phyloP scores from a whole-genome alignment of 306 rosid genomes.

The Inga leiocalycina region DNA sequence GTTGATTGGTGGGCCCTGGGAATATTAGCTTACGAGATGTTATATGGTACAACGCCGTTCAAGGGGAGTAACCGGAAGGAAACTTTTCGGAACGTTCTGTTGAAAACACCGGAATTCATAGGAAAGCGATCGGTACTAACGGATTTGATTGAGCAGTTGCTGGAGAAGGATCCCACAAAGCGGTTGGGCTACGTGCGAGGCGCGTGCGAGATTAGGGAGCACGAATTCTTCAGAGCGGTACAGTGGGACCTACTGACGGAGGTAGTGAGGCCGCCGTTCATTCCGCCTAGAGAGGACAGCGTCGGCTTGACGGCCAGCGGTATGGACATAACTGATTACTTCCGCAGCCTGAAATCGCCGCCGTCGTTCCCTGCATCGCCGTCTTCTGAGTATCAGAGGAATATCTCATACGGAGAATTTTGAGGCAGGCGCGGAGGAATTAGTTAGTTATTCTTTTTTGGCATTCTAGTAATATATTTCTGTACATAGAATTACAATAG shows the following conservation, averaged over 20 bases:
- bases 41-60: constrained; percentile 86
- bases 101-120: constrained; percentile 68
- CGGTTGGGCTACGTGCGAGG: constrained; percentile 78
- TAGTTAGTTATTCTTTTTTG: constrained; percentile 35
- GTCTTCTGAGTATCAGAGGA: constrained; percentile 35
- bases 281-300: constrained; percentile 59
- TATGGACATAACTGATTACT: constrained; percentile 53
- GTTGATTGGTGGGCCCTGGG: constrained; percentile 99
- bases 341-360: constrained; percentile 52
- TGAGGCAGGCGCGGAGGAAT: constrained; percentile 36
- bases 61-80: constrained; percentile 83
- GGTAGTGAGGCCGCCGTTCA: constrained; percentile 77
- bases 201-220: constrained; percentile 83
- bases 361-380: constrained; percentile 70
- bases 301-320: constrained; percentile 1
- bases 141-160: constrained; percentile 69
- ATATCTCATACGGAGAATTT: constrained; percentile 52
- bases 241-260: constrained; percentile 76
- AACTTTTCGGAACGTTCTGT: constrained; percentile 74
- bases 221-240: constrained; percentile 74
- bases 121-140: constrained; percentile 63
- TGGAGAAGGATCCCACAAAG: constrained; percentile 76
- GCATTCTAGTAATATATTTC: constrained; percentile 6
- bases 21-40: constrained; percentile 76
- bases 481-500: constrained; percentile 55